phyloP scores from a whole-genome alignment of 1,139 yeast genomes.

The Candida sp. region DNA sequence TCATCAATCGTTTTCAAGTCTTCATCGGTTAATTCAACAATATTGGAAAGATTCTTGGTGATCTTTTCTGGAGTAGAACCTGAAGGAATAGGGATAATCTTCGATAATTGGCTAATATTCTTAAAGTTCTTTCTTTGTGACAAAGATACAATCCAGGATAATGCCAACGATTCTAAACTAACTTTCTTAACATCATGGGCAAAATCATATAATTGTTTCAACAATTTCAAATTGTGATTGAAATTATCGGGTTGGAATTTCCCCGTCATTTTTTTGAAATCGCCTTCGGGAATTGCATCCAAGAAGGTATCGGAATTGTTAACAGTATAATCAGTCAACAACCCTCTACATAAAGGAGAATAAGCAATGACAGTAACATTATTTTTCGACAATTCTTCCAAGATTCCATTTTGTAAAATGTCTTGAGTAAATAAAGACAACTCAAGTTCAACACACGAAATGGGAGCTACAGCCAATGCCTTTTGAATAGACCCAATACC shows the following conservation, averaged over 20 bases:
- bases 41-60: slow-evolving; percentile 49
- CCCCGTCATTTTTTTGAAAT: slow-evolving; percentile 50
- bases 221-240: slow-evolving; percentile 46
- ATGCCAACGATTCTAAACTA: slow-evolving; percentile 66
- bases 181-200: slow-evolving; percentile 42
- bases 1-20: slow-evolving; percentile 51
- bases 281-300: slow-evolving; percentile 48
- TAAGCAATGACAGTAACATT: slow-evolving; percentile 72
- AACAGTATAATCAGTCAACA: slow-evolving; percentile 59
- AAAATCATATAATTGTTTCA: slow-evolving; percentile 39
- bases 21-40: slow-evolving; percentile 43
- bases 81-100: slow-evolving; percentile 76
- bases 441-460: slow-evolving; percentile 74
- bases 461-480: slow-evolving; percentile 48
- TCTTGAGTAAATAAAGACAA: slow-evolving; percentile 66
- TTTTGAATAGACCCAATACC: slow-evolving; percentile 53
- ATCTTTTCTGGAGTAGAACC: slow-evolving; percentile 59
- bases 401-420: slow-evolving; percentile 56
- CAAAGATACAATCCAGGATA: slow-evolving; percentile 62
- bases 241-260: slow-evolving; percentile 59
- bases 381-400: slow-evolving; percentile 42
- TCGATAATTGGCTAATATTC: slow-evolving; percentile 44
- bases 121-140: slow-evolving; percentile 22
- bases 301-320: slow-evolving; percentile 30
- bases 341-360: slow-evolving; percentile 81